phyloP scores from a whole-genome alignment of 2,329 filamentous ascomycete species.

The Phaeophleospora eucalypticola region DNA sequence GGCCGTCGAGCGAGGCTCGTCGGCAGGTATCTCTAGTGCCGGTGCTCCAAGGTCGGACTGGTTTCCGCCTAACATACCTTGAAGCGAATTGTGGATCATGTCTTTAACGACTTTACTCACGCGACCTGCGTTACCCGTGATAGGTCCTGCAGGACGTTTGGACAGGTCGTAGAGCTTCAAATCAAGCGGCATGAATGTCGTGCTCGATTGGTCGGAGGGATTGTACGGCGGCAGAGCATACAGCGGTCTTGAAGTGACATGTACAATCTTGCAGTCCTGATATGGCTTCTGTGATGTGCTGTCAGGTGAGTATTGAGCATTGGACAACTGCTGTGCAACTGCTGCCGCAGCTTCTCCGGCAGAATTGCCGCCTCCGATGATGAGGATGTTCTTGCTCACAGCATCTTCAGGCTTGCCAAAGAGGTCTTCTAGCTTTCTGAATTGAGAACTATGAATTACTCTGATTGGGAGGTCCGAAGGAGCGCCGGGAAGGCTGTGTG shows the following conservation, averaged over 20 bases:
- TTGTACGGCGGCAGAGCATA: conserved; percentile 63
- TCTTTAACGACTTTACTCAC: conserved; percentile 51
- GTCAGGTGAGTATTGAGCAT: conserved; percentile 52
- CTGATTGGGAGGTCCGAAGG: conserved; percentile 31
- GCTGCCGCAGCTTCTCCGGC: conserved; percentile 72
- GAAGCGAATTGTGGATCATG: conserved; percentile 26
- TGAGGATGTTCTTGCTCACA: conserved; percentile 58
- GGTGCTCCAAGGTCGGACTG: conserved; percentile 36
- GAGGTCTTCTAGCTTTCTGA: conserved; percentile 50
- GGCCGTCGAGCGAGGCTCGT: conserved; percentile 15
- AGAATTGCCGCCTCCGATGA: conserved; percentile 79
- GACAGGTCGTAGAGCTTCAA: conserved; percentile 66
- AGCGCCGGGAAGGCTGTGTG: conserved; percentile 42
- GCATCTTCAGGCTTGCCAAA: conserved; percentile 12
- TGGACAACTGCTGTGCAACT: conserved; percentile 68
- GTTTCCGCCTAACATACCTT: conserved; percentile 42
- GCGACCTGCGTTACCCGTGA: conserved; percentile 62
- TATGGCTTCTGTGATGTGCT: conserved; percentile 22
- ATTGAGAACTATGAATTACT: conserved; percentile 64
- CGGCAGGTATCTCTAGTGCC: conserved; percentile 20
- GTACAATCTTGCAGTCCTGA: conserved; percentile 55
- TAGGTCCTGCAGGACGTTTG: conserved; percentile 54
- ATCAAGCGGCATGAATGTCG: conserved; percentile 68
- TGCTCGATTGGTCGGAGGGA: conserved; percentile 32
- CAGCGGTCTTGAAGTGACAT: conserved; percentile 64